Percentiles rank a stretch among this genome's conserved stretches.
These are phyloP conservation scores for Carex kokanica DNA, from an alignment of 176 grass and related monocot species.

Conservation along the genomic window DNA sequence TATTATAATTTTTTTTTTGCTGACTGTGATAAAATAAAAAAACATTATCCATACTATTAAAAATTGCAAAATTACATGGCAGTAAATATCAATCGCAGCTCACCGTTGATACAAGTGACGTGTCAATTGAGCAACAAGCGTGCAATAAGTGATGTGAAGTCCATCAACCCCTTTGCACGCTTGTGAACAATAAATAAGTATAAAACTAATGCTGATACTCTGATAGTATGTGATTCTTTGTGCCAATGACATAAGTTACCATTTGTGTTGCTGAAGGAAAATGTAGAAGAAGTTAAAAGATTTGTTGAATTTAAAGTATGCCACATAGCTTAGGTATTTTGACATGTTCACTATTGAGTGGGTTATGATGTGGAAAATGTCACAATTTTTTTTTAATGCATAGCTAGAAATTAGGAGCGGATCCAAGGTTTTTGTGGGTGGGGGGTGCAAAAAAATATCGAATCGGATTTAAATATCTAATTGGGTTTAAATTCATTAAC, in stretches of 20 bases:
- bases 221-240: neutral
- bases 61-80: neutral
- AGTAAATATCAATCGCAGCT: slow-evolving; percentile 2
- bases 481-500: too few species aligned
- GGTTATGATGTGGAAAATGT: too few species aligned
- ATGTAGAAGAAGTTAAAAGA: too few species aligned
- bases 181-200: neutral
- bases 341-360: too few species aligned
- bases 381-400: too few species aligned
- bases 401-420: too few species aligned
- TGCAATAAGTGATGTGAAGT: neutral
- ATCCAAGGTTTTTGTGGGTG: too few species aligned
- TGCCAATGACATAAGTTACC: neutral
- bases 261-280: too few species aligned
- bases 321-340: too few species aligned
- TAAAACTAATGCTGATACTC: neutral
- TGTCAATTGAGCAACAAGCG: slow-evolving; percentile 1
- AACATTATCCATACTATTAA: slow-evolving; percentile 18
- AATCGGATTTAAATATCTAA: too few species aligned
- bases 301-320: too few species aligned
- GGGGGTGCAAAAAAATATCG: too few species aligned
- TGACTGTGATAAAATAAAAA: neutral
- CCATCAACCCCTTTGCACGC: neutral
- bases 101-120: neutral
- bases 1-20: neutral